A percentile compares a stretch with the other conserved stretches of the same genome.
phyloP scores from a whole-genome alignment of 148 eudicot genomes.

The Nepenthes gracilis region DNA sequence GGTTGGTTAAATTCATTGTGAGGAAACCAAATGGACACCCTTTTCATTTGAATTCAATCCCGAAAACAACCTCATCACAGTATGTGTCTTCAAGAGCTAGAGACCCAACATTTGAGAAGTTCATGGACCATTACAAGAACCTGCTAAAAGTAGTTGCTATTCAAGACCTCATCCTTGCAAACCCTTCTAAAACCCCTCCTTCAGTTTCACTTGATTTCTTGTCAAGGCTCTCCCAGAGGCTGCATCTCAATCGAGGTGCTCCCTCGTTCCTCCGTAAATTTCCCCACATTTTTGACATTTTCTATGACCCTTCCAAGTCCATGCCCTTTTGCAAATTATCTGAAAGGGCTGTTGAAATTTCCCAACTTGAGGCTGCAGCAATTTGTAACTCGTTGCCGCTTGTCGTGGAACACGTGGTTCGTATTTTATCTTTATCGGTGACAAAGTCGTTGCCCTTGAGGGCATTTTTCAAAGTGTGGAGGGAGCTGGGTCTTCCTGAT shows the following conservation, averaged over 20 bases:
- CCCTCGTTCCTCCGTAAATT: slow-evolving; percentile 53
- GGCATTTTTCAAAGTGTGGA: slow-evolving; percentile 80
- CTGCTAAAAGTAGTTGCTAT: slow-evolving; percentile 60
- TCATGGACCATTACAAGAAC: slow-evolving; percentile 79
- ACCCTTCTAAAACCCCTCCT: slow-evolving; percentile 46
- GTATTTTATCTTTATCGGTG: slow-evolving; percentile 56
- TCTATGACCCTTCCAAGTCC: slow-evolving; percentile 28
- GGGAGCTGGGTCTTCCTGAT: slow-evolving; percentile 83
- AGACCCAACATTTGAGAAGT: slow-evolving; percentile 83
- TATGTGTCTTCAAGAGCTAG: slow-evolving; percentile 65
- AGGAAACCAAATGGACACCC: slow-evolving; percentile 11
- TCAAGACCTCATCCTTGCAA: slow-evolving; percentile 76
- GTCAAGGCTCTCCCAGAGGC: slow-evolving; percentile 57
- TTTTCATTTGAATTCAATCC: slow-evolving; percentile 6
- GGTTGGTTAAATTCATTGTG: slow-evolving; percentile 21
- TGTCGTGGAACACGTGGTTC: slow-evolving; percentile 44
- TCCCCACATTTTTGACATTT: slow-evolving; percentile 64
- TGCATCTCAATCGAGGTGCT: slow-evolving; percentile 88
- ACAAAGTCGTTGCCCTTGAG: slow-evolving; percentile 57
- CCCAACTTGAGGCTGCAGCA: slow-evolving; percentile 35
- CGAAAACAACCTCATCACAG: slow-evolving; percentile 50
- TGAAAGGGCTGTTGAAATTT: slow-evolving; percentile 25
- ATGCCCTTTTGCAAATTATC: slow-evolving; percentile 48
- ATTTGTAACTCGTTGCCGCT: slow-evolving; percentile 23
- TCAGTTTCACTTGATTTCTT: slow-evolving; percentile 71